Percentiles rank a stretch among this genome's conserved stretches.
phyloP scores from a whole-genome alignment of 768 basidiomycete species.

The Pisolithus sp. region DNA sequence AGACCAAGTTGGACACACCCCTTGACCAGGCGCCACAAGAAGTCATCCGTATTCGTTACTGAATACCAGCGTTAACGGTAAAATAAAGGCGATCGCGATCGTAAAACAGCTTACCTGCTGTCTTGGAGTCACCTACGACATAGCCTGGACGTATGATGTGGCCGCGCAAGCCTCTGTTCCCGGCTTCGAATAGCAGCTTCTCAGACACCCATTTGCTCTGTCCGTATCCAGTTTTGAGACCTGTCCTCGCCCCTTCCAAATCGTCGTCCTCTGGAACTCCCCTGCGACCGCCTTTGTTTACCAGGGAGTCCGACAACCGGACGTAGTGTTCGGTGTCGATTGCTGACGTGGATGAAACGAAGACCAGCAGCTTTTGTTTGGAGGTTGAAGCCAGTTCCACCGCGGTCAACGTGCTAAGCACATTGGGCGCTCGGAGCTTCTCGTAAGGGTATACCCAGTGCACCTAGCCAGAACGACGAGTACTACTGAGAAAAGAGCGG shows the following conservation, averaged over 20 bases:
- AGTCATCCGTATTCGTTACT: conserved; percentile 99
- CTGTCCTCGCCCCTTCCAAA: conserved; percentile 71
- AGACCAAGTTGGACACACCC: conserved; percentile 98
- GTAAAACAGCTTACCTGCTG: conserved; percentile 57
- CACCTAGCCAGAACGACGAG: conserved; percentile 45
- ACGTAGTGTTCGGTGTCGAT: conserved; percentile 91
- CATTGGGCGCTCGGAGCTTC: conserved; percentile 85
- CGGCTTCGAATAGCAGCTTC: conserved; percentile 88
- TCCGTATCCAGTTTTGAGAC: conserved; percentile 88
- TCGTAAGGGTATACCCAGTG: conserved; percentile 99
- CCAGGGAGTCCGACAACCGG: conserved; percentile 68
- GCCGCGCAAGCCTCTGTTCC: conserved; percentile 74
- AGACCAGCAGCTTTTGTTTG: conserved; percentile 76
- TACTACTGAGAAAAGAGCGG: not conserved
- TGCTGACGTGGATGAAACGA: conserved; percentile 94
- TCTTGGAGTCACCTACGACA: conserved; percentile 85
- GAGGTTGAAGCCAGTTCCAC: conserved; percentile 69
- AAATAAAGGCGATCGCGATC: not conserved
- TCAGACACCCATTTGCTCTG: conserved; percentile 99
- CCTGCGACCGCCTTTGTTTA: conserved; percentile 35
- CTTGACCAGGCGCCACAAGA: conserved; percentile 96
- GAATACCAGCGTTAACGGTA: conserved; percentile 1
- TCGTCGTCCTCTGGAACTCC: conserved; percentile 87
- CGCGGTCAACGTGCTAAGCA: conserved; percentile 82
- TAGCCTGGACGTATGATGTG: conserved; percentile 92